These are phyloP conservation scores for Aspergillus fructus DNA, from an alignment of 2,329 filamentous ascomycete species.

Conservation along the genomic window DNA sequence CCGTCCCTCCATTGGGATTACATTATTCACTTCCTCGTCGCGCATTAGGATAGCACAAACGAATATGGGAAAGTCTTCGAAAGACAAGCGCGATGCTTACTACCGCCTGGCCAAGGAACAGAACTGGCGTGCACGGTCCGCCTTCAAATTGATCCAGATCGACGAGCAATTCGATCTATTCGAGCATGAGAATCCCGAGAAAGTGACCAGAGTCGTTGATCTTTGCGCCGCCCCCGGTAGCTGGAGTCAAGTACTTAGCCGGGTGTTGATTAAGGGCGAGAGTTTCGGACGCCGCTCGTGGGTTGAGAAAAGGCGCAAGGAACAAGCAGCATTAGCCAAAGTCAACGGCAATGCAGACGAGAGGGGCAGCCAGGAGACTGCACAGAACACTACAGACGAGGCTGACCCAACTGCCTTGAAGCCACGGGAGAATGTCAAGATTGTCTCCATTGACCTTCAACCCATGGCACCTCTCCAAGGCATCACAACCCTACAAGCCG, in stretches of 20 bases:
- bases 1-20: background rate
- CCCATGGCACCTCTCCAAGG: constrained; percentile 92
- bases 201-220: constrained; percentile 90
- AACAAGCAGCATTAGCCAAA: constrained; percentile 38
- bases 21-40: background rate
- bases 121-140: constrained; percentile 93
- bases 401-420: constrained; percentile 36
- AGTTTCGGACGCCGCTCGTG: constrained; percentile 82
- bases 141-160: constrained; percentile 94
- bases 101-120: constrained; percentile 98
- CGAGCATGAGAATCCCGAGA: constrained; percentile 55
- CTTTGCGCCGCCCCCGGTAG: constrained; percentile 93
- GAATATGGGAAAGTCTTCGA: constrained; percentile 91
- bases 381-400: constrained; percentile 28
- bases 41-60: background rate
- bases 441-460: constrained; percentile 93
- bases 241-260: constrained; percentile 95
- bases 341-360: constrained; percentile 13
- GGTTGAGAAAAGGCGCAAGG: constrained; percentile 75
- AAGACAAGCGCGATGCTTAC: constrained; percentile 97
- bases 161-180: constrained; percentile 97
- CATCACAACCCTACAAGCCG: constrained; percentile 86
- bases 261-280: constrained; percentile 90
- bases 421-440: constrained; percentile 74
- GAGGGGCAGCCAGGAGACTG: background rate